Conservation (phyloP, 257 asterid genomes). For the Solanum pimpinellifolium region DNA sequence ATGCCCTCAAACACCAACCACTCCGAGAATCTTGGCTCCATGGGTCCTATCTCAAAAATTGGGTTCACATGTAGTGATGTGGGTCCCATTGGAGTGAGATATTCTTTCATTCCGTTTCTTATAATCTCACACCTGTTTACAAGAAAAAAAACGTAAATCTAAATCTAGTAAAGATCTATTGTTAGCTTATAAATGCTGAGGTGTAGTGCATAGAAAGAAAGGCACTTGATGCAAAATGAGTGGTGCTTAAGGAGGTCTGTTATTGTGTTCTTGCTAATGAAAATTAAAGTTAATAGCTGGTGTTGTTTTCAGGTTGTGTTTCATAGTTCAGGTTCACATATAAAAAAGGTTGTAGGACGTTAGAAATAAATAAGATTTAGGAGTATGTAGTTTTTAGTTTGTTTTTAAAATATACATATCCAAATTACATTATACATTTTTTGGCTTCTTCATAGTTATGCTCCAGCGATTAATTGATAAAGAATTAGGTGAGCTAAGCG, state of each 20-base stretch:
- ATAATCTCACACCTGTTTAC: slow-evolving; percentile 71
- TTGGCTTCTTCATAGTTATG: not conserved
- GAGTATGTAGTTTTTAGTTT: not conserved
- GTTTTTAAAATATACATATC: not conserved
- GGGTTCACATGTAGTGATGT: slow-evolving; percentile 82
- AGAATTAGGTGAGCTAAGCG: not conserved
- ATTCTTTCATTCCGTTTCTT: slow-evolving; percentile 79
- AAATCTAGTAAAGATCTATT: not conserved
- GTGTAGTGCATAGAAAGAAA: not conserved
- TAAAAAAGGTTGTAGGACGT: not conserved
- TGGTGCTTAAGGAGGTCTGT: not conserved
- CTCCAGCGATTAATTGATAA: not conserved
- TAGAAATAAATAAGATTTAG: not conserved
- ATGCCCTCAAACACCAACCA: slow-evolving; percentile 97
- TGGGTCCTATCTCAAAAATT: slow-evolving; percentile 84
- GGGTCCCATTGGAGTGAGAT: slow-evolving; percentile 99
- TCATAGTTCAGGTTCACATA: not conserved
- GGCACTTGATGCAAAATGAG: not conserved
- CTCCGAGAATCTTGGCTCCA: slow-evolving; percentile 91
- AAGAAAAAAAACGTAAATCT: not conserved
- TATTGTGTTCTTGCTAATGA: not conserved
- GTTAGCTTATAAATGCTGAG: not conserved
- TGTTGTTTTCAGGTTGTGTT: not conserved
- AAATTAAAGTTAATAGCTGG: not conserved
- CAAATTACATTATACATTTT: not conserved